Conservation (phyloP, 495 filamentous ascomycete species). For the Echria macrotheca region DNA sequence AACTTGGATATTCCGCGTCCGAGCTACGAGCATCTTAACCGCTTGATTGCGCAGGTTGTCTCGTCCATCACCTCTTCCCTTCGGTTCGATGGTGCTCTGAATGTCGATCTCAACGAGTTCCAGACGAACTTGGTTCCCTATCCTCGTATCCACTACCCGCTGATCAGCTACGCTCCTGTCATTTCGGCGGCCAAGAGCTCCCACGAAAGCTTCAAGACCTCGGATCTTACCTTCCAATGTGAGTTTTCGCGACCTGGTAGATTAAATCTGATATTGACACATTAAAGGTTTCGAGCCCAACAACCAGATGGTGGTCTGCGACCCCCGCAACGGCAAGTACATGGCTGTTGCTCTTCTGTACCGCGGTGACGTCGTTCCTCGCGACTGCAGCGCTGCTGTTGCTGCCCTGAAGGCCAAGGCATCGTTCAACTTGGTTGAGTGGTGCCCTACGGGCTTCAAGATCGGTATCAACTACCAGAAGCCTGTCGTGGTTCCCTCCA, state of each 20-base stretch:
- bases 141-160: constrained; percentile 85
- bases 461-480: constrained; percentile 91
- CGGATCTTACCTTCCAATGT: constrained; percentile 85
- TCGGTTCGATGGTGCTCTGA: constrained; percentile 84
- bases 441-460: constrained; percentile 97
- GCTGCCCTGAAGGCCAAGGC: constrained; percentile 78
- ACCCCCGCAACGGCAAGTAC: constrained; percentile 88
- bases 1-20: constrained; percentile 85
- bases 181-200: constrained; percentile 74
- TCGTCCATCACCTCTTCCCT: constrained; percentile 88
- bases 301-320: constrained; percentile 96
- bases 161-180: constrained; percentile 86
- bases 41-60: constrained; percentile 86
- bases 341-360: constrained; percentile 90
- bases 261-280: too few relatives aligned
- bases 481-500: constrained; percentile 69
- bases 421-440: constrained; percentile 89
- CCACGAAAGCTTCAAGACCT: constrained; percentile 88
- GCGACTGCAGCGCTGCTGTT: constrained; percentile 75
- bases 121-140: constrained; percentile 92
- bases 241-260: too few relatives aligned
- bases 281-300: constrained; percentile 74
- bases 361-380: constrained; percentile 83
- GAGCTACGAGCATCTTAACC: constrained; percentile 81
- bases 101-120: constrained; percentile 91